phyloP scores from a whole-genome alignment of 805 yeast species.

The Pichia eremophila region DNA sequence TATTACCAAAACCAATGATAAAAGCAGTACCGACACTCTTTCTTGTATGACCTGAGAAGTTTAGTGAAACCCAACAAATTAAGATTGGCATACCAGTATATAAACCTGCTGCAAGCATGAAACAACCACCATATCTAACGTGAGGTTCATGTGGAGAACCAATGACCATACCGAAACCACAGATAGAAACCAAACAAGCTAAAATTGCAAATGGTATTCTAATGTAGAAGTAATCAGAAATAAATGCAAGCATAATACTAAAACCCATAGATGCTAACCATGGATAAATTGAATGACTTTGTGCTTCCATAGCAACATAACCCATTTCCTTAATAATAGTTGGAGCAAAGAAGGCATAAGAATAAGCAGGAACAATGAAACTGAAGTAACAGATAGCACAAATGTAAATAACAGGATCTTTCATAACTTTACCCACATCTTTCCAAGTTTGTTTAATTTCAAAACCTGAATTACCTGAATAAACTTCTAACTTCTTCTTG shows the following conservation, averaged over 20 bases:
- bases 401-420: conserved; percentile 49
- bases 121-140: conserved; percentile 54
- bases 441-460: conserved; percentile 36
- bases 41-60: conserved; percentile 54
- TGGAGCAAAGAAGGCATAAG: conserved; percentile 68
- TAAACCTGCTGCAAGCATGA: conserved; percentile 48
- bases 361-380: conserved; percentile 61
- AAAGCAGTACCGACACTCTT: conserved; percentile 40
- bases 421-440: conserved; percentile 42
- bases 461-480: conserved; percentile 40
- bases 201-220: conserved; percentile 36
- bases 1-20: conserved; percentile 64
- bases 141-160: conserved; percentile 26
- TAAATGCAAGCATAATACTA: conserved; percentile 49
- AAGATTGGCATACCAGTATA: conserved; percentile 62
- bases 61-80: conserved; percentile 58
- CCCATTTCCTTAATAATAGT: conserved; percentile 54
- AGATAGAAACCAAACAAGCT: conserved; percentile 31
- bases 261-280: conserved; percentile 71
- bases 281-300: conserved; percentile 76
- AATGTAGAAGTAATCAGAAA: conserved; percentile 45
- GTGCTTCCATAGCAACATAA: conserved; percentile 63
- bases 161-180: conserved; percentile 48
- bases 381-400: conserved; percentile 58
- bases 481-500: conserved; percentile 50